Evolutionary conservation across 306 rosid species (phyloP), one percentile per base, ranked within the genome.

Genomic region (barrel medic (Medicago truncatula)): DNA sequence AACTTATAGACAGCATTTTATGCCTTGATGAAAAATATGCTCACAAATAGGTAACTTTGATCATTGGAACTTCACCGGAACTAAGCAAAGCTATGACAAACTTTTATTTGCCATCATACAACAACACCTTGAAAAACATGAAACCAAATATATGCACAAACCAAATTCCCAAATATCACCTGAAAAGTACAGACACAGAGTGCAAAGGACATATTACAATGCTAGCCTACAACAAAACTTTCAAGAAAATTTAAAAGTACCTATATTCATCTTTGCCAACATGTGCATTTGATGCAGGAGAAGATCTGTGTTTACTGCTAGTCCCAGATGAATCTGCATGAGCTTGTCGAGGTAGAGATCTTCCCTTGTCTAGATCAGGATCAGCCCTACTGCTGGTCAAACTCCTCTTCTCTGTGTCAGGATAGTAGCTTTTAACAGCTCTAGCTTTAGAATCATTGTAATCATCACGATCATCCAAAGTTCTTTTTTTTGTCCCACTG

Each of bases 401-500:
- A 76, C 82, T 80, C 81, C 86, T 96, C 85, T 90, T 92, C 85
- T 92, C 98, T 38, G 83, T 60, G 62, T 90, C 95, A 74, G 91
- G 73, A 82, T 85, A 86, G 38, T 86, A 87, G 78, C 80, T 70
- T 82, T 89, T 96, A 60, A 78, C 77, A 76, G 84, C 85, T 85
- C 91, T 88, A 70, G 91, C 84, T 76, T 88, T 93, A 81, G 86
- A 57, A 71, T 92, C 93, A 84, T 39, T 53, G 71, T 78, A 77
- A 76, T 90, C 99, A 80, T 90, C 96, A 40, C 84, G 90, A 69
- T 88, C 99, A 77, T 86, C 92, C 14, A 92, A 88, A 53, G 92
- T 83, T 85, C 93, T 87, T 88, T 86, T 96, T 90, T 86, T 96
- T 72, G 91, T 85, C 80, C 90, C 89, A 77, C 89, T 64, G 76